phyloP scores from a whole-genome alignment of 768 basidiomycete species.

The Termitomyces bulborhizus region DNA sequence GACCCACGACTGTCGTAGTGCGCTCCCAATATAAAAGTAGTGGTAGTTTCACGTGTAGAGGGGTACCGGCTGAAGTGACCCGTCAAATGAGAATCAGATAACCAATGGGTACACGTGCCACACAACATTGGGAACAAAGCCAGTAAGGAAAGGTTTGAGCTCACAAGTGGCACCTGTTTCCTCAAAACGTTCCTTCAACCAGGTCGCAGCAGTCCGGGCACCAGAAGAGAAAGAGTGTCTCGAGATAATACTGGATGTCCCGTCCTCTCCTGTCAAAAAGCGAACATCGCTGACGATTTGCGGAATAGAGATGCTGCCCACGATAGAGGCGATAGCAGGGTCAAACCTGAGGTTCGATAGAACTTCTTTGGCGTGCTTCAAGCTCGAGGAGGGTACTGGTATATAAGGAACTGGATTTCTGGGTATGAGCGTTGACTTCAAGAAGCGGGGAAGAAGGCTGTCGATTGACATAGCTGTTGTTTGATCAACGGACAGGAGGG shows the following conservation, averaged over 20 bases:
- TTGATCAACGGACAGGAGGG: conserved; percentile 43
- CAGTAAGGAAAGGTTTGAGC: conserved; percentile 56
- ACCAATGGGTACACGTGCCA: conserved; percentile 43
- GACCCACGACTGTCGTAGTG: conserved; percentile 93
- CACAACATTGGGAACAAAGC: conserved; percentile 84
- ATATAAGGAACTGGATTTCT: conserved; percentile 36
- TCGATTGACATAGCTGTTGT: conserved; percentile 44
- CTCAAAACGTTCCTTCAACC: conserved; percentile 74
- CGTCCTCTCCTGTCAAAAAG: conserved; percentile 82
- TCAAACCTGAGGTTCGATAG: conserved; percentile 60
- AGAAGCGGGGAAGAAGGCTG: conserved; percentile 61
- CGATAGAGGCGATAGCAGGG: conserved; percentile 58
- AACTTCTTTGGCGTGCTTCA: conserved; percentile 50
- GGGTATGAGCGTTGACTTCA: conserved; percentile 65
- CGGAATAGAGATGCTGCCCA: conserved; percentile 60
- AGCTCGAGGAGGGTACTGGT: conserved; percentile 51
- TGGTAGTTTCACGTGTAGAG: conserved; percentile 46
- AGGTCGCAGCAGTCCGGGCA: conserved; percentile 56
- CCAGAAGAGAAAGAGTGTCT: conserved; percentile 80
- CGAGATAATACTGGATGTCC: conserved; percentile 61
- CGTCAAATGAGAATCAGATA: background rate
- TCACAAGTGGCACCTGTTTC: conserved; percentile 69
- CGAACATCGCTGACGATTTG: conserved; percentile 68
- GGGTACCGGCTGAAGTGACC: conserved; percentile 45
- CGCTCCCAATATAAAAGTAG: conserved; percentile 70